Evolutionary conservation across 495 filamentous ascomycete species (phyloP).

Genomic region (Xylaria nigripes): DNA sequence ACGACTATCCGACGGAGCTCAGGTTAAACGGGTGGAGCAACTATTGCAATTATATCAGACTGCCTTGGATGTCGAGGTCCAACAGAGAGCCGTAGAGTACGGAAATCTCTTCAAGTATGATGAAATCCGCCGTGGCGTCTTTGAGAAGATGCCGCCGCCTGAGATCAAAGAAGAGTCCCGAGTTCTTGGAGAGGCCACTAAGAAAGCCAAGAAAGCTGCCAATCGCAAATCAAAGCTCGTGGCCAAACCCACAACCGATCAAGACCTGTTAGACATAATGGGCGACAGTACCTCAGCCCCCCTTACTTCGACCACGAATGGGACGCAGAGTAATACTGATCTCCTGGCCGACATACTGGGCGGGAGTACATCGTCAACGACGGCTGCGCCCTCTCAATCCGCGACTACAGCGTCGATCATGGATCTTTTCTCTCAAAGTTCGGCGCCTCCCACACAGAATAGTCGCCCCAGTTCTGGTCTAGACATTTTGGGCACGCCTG

Average conservation of each 20-base stretch:
- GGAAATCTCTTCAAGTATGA: constrained; percentile 87
- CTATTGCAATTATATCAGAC: constrained; percentile 67
- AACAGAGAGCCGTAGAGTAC: constrained; percentile 92
- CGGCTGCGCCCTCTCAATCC: constrained; percentile 43
- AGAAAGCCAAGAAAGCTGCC: constrained; percentile 67
- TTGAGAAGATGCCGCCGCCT: constrained; percentile 95
- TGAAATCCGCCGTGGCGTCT: constrained; percentile 75
- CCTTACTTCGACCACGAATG: constrained; percentile 49
- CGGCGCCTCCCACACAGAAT: constrained; percentile 27
- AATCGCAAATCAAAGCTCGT: constrained; percentile 67
- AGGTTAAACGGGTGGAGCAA: constrained; percentile 75
- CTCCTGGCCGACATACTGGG: constrained; percentile 83
- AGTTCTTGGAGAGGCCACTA: constrained; percentile 76
- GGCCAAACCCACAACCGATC: constrained; percentile 65
- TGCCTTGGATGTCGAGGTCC: constrained; percentile 86
- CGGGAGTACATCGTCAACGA: constrained; percentile 45
- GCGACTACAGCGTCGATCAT: constrained; percentile 73
- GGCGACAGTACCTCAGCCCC: constrained; percentile 55
- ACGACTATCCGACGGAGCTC: constrained; percentile 68
- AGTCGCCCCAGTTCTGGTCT: constrained; percentile 41
- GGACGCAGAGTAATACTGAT: constrained; percentile 70
- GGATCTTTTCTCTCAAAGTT: constrained; percentile 59
- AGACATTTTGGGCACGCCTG: constrained; percentile 43
- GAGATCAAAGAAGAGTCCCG: constrained; percentile 92
- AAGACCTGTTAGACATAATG: constrained; percentile 90